Evolutionary conservation across 495 filamentous ascomycete species (phyloP).

Genomic region (Podospora didyma): DNA sequence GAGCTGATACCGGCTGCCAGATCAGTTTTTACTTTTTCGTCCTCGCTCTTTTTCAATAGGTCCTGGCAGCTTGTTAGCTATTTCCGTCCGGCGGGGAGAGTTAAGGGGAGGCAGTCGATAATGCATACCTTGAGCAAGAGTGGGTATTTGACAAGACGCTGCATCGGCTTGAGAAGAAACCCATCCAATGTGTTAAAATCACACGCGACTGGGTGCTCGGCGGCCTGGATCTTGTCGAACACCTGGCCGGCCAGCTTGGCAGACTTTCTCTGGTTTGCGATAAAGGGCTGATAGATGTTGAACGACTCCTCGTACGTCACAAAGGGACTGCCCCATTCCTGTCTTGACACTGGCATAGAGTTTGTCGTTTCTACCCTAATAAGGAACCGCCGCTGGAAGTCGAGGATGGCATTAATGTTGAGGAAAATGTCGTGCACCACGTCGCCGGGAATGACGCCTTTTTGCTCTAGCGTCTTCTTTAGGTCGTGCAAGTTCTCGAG

Average conservation of each 20-base stretch:
- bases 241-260: slow-evolving; percentile 56
- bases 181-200: slow-evolving; percentile 69
- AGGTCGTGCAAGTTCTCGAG: slow-evolving; percentile 89
- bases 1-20: slow-evolving; percentile 68
- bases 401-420: slow-evolving; percentile 88
- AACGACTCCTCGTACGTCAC: slow-evolving; percentile 72
- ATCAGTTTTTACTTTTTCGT: slow-evolving; percentile 64
- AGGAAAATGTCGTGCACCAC: slow-evolving; percentile 91
- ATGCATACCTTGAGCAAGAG: slow-evolving; percentile 73
- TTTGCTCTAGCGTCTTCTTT: slow-evolving; percentile 84
- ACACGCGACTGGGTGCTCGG: slow-evolving; percentile 52
- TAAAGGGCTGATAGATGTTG: slow-evolving; percentile 87
- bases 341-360: slow-evolving; percentile 65
- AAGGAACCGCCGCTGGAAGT: slow-evolving; percentile 91
- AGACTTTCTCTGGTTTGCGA: slow-evolving; percentile 81
- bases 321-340: slow-evolving; percentile 92
- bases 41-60: slow-evolving; percentile 74
- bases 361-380: slow-evolving; percentile 96
- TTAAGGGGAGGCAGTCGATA: no score
- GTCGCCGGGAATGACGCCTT: slow-evolving; percentile 83
- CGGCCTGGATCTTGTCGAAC: slow-evolving; percentile 56
- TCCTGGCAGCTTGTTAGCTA: slow-evolving; percentile 53
- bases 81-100: background rate
- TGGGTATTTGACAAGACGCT: slow-evolving; percentile 91
- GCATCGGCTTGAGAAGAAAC: slow-evolving; percentile 94